These are phyloP conservation scores for Dendrobium officinale DNA, from an alignment of 106 monocot genomes.

Conservation along the genomic window DNA sequence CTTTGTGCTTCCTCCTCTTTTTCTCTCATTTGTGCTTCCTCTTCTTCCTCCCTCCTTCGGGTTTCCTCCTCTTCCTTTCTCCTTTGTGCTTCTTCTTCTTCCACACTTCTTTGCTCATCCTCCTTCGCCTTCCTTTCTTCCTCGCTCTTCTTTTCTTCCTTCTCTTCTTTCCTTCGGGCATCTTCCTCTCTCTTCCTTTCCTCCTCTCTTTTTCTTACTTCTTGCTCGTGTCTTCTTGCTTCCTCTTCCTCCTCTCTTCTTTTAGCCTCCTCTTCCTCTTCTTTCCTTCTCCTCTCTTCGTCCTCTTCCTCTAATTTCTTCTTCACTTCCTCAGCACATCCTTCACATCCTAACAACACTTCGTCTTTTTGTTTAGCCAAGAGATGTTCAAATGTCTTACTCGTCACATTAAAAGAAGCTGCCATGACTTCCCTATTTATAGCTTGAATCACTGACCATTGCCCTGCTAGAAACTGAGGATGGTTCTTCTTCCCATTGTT, in stretches of 20 bases:
- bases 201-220: not conserved
- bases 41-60: not conserved
- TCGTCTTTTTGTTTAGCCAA: constrained; percentile 28
- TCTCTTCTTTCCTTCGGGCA: constrained; percentile 8
- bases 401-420: constrained; percentile 19
- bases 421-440: constrained; percentile 46
- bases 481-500: constrained; percentile 35
- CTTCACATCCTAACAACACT: constrained; percentile 44
- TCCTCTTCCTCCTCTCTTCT: not conserved
- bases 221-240: not conserved
- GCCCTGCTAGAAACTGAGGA: constrained; percentile 61
- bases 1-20: not conserved
- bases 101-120: constrained; percentile 1
- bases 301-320: constrained; percentile 18
- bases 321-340: constrained; percentile 56
- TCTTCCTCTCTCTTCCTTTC: not conserved
- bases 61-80: not conserved
- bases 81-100: not conserved
- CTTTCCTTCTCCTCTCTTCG: constrained; percentile 12
- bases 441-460: constrained; percentile 32
- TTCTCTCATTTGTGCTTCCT: not conserved
- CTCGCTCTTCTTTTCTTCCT: constrained; percentile 3
- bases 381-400: constrained; percentile 22
- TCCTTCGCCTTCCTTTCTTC: constrained; percentile 3
- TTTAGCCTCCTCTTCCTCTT: not conserved